Percentiles rank a stretch among this genome's conserved stretches.
Conservation (phyloP, 2,329 filamentous ascomycete genomes). For the Ustilaginoidea virens region DNA sequence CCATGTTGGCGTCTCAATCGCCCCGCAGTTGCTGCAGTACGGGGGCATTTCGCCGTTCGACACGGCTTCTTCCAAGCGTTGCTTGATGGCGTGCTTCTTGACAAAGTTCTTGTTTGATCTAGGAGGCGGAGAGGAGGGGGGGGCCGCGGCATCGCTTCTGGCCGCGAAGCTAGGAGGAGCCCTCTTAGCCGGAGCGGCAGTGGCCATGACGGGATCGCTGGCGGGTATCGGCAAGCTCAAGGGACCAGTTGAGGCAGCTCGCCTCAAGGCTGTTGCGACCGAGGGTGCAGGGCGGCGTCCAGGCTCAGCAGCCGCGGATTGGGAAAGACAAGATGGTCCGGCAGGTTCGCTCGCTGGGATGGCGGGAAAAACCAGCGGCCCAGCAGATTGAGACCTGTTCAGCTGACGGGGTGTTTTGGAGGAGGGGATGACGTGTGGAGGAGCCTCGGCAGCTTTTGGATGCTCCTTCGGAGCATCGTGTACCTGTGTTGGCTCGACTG, state of each 20-base stretch:
- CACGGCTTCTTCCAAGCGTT: conserved; percentile 47
- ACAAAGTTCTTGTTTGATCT: conserved; percentile 47
- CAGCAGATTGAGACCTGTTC: conserved; percentile 21
- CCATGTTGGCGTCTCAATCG: conserved; percentile 94
- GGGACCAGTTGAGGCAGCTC: conserved; percentile 19
- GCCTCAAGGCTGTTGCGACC: conserved; percentile 21
- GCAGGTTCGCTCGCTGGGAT: conserved; percentile 34
- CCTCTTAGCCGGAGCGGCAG: conserved; percentile 10
- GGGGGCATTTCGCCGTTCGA: conserved; percentile 71
- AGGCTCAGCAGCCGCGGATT: conserved; percentile 8
- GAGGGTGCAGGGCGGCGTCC: conserved; percentile 11
- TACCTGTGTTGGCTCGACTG: background rate
- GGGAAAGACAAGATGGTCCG: conserved; percentile 25
- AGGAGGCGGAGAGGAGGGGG: conserved; percentile 24
- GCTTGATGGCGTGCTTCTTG: conserved; percentile 45
- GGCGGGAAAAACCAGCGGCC: conserved; percentile 19
- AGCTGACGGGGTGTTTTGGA: conserved; percentile 11
- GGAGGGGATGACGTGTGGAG: background rate
- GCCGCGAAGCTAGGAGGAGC: conserved; percentile 16
- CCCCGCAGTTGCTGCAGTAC: conserved; percentile 84
- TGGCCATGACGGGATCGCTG: conserved; percentile 27
- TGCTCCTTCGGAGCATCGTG: background rate
- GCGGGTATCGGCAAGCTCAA: conserved; percentile 24
- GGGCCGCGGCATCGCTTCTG: conserved; percentile 24
- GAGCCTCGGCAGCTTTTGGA: background rate